phyloP scores from a whole-genome alignment of 2,329 filamentous ascomycete genomes.

The Clonostachys solani region DNA sequence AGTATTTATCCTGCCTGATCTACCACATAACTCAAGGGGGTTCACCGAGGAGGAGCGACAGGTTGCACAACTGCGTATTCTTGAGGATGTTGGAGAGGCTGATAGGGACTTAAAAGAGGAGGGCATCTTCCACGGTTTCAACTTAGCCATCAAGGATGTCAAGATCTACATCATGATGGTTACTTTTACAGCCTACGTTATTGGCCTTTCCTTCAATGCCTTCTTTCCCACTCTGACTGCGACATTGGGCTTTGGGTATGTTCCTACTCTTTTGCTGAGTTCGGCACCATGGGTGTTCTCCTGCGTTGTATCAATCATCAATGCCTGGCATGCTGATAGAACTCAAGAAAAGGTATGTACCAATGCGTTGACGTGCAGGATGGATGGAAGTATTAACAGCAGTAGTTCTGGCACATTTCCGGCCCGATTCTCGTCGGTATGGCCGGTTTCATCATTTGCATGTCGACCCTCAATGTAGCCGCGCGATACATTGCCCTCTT shows the following conservation, averaged over 20 bases:
- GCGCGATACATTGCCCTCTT: conserved; percentile 60
- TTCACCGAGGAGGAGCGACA: conserved; percentile 54
- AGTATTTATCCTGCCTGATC: conserved; percentile 45
- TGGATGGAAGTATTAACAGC: neutral
- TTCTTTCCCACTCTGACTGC: conserved; percentile 52
- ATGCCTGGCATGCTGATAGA: conserved; percentile 51
- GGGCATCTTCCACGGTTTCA: conserved; percentile 44
- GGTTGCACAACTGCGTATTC: conserved; percentile 49
- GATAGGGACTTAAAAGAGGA: conserved; percentile 46
- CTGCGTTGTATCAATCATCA: conserved; percentile 50
- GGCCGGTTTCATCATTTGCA: conserved; percentile 54
- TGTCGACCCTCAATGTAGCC: conserved; percentile 49
- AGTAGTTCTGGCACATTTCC: conserved; percentile 52
- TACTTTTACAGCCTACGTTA: conserved; percentile 55
- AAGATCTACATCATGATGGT: conserved; percentile 64
- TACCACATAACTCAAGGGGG: conserved; percentile 51
- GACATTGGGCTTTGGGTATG: conserved; percentile 47
- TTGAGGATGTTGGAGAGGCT: conserved; percentile 53
- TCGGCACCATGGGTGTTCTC: conserved; percentile 56
- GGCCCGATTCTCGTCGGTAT: conserved; percentile 47
- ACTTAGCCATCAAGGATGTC: conserved; percentile 54
- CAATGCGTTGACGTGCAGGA: neutral
- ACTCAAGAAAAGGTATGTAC: conserved; percentile 35
- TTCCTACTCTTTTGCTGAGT: conserved; percentile 50
- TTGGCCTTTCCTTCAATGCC: conserved; percentile 53